Base-by-base conservation (phyloP, 176 grass and related monocot species). In the Cymbopogon citratus region DNA sequence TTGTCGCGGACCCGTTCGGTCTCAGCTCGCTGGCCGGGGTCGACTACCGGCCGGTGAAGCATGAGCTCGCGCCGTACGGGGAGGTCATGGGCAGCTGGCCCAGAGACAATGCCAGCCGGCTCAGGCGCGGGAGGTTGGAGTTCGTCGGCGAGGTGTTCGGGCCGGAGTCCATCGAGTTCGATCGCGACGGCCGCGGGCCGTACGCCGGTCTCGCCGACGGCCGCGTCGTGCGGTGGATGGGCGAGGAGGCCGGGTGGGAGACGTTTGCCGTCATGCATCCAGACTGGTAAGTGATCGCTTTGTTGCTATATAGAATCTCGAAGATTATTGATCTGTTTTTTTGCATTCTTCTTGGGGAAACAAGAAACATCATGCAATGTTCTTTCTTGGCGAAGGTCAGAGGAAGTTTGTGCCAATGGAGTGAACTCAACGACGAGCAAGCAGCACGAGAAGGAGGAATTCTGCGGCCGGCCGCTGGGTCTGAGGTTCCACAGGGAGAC, bases 151-250 rank as follows among this genome's bases (percentile, higher is more conserved):
- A 97, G 78, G 87, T 97, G 64, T 97, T 90, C 68, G 92, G 94
- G 43, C 94, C 94, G 11, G 94, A 97, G 85, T 97, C 94, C 13
- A 89, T 97, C 38, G 94, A 97, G 83, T 97, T 97, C 76, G 94
- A 97, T 64, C 18, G 2, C 9, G 38, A 88, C 2, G 94, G 92
- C 28, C 89, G 81, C 45, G 92, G 94, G 12, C 94, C 94, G 4
- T 94, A 97, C 34, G 84, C 94, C 8, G 94, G 94, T 16, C 69
- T 97, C 60, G 94, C 94, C 45, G 94, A 97, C 84, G 94, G 94
- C 76, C 90, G 94, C 52, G 83, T 97, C 77, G 87, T 97, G 63
- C 91, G 92, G 66, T 97, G 94, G 94, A 92, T 90, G 94, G 94
- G 94, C 34, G 81, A 85, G 26, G 15, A 26, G 33, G 1, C 74